Percentiles rank a stretch among this genome's conserved stretches.
Evolutionary conservation across 106 monocot genomes (phyloP).

Genomic region (Allium cepa): DNA sequence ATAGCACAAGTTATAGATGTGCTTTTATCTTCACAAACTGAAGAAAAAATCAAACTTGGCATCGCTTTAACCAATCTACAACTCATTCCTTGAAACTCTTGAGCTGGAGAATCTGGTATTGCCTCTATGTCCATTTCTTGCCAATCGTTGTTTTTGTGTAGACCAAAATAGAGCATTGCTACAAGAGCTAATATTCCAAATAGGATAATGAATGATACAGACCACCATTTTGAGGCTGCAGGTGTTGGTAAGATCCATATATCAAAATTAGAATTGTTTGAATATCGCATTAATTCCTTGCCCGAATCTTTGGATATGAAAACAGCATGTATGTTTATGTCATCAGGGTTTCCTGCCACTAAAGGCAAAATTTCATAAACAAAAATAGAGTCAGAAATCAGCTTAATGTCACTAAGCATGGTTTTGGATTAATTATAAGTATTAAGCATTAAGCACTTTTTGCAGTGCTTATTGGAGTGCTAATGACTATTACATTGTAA

Average conservation of each 20-base stretch:
- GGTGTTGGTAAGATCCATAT: slow-evolving; percentile 61
- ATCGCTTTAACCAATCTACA: slow-evolving; percentile 62
- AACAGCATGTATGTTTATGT: slow-evolving; percentile 56
- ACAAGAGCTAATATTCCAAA: slow-evolving; percentile 66
- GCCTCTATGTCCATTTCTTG: slow-evolving; percentile 20
- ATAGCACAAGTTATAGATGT: slow-evolving; percentile 78
- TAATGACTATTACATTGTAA: no score
- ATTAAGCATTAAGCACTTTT: no score
- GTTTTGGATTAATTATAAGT: no score
- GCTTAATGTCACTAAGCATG: no score
- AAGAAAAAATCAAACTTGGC: slow-evolving; percentile 71
- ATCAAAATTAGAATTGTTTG: slow-evolving; percentile 27
- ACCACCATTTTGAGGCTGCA: slow-evolving; percentile 72
- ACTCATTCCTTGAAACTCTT: slow-evolving; percentile 82
- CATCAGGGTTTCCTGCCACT: slow-evolving; percentile 70
- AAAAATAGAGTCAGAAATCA: no score
- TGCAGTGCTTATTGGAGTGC: no score
- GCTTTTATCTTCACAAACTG: slow-evolving; percentile 58
- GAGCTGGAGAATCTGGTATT: slow-evolving; percentile 1
- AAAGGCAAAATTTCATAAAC: not conserved
- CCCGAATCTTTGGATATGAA: slow-evolving; percentile 71
- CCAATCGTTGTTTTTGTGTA: slow-evolving; percentile 41
- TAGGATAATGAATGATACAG: slow-evolving; percentile 65
- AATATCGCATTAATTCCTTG: slow-evolving; percentile 44
- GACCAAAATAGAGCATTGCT: slow-evolving; percentile 61